Evolutionary conservation across 2,329 filamentous ascomycete species (phyloP), one percentile per base, ranked within the genome.

Genomic region (Aureobasidium zeae): DNA sequence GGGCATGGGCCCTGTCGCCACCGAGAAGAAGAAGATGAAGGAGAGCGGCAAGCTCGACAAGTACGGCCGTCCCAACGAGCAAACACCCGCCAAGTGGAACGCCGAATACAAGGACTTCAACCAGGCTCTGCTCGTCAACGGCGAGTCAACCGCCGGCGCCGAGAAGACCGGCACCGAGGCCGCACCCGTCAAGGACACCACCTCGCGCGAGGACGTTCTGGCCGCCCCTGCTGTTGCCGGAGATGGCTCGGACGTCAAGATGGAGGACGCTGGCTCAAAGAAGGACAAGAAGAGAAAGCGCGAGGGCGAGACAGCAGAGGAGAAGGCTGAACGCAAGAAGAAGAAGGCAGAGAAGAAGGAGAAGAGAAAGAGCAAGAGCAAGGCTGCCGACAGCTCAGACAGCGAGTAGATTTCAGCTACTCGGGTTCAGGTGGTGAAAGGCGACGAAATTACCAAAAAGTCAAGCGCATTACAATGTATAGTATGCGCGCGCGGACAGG

Each of bases 11-110:
- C 89, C 91, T 42, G 81, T 89, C 48, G 91, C 91, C 37, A 70
- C 83, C 36, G 87, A 96, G 76, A 98, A 98, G 81, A 98, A 98
- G 83, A 95, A 96, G 79, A 80, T 98, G 73, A 96, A 96, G 79
- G 86, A 88, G 42, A 84, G 86, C 55, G 91, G 91, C 66, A 94
- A 95, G 71, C 82, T 98, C 48, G 91, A 98, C 73, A 98, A 98
- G 81, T 96, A 79, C 57, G 91, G 91, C 54, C 82, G 88, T 47
- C 67, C 84, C 56, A 98, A 96, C 66, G 89, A 95, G 64, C 79
- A 81, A 52, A 98, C 91, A 4, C 91, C 91, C 19, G 79, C 87
- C 56, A 86, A 91, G 68, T 98, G 91, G 91, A 87, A 84, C 55
- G 69, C 76, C 26, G 83, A 85, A 53, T 98, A 98, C 76, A 89